phyloP scores from a whole-genome alignment of 768 basidiomycete genomes.

The Phylloporus rhodoxanthus region DNA sequence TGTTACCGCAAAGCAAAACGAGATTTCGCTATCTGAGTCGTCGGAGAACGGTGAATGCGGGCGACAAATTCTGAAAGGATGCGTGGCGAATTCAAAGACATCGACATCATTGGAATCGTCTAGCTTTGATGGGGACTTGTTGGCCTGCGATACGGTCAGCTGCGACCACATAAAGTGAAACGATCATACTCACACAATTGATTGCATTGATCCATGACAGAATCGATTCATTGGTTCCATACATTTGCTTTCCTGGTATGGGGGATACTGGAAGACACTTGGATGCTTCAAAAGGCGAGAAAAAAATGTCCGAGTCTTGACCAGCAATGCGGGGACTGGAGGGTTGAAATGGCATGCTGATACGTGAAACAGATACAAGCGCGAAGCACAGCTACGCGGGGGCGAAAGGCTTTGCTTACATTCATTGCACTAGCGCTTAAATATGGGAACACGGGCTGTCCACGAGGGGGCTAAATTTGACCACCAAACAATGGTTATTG shows the following conservation, averaged over 20 bases:
- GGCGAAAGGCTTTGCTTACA: neutral
- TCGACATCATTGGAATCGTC: neutral
- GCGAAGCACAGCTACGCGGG: conserved; percentile 29
- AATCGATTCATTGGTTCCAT: conserved; percentile 20
- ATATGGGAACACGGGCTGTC: conserved; percentile 7
- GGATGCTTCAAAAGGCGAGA: conserved; percentile 10
- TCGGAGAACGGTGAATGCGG: conserved; percentile 22
- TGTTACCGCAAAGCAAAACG: conserved; percentile 12
- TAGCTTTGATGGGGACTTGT: conserved; percentile 4
- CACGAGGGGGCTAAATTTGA: conserved; percentile 8
- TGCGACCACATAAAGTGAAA: neutral
- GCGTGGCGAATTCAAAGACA: conserved; percentile 14
- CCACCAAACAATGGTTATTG: conserved; percentile 28
- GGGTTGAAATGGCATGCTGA: conserved; percentile 18
- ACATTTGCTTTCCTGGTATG: conserved; percentile 15
- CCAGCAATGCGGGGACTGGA: conserved; percentile 25
- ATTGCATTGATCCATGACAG: conserved; percentile 26
- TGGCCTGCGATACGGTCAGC: conserved; percentile 12
- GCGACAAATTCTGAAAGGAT: conserved; percentile 12
- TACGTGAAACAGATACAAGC: conserved; percentile 8
- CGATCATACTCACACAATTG: conserved; percentile 15
- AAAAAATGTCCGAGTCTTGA: conserved; percentile 18
- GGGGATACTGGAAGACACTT: conserved; percentile 3
- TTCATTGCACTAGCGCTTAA: conserved; percentile 14
- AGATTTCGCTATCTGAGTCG: conserved; percentile 15